Evolutionary conservation across 306 rosid genomes (phyloP).

Genomic region (Sesbania bispinosa): DNA sequence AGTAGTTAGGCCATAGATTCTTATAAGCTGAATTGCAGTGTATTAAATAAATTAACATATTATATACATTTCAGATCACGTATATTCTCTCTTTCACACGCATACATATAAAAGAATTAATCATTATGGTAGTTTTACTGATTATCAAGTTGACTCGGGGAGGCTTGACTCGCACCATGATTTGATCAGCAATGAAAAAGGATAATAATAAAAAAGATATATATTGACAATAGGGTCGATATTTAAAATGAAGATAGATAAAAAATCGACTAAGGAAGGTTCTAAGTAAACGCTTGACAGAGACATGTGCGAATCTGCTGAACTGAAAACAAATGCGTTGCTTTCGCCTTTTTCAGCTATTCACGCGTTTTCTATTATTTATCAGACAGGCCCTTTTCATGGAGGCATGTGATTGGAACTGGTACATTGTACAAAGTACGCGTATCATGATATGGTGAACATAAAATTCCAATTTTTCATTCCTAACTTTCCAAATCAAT

Average conservation of each 20-base stretch:
- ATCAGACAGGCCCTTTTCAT: background rate
- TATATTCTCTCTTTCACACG: too few species aligned
- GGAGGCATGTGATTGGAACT: conserved; percentile 16
- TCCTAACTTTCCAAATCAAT: conserved; percentile 24
- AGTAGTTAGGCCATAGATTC: too few species aligned
- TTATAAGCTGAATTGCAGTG: too few species aligned
- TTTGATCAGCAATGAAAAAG: conserved; percentile 9
- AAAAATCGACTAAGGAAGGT: conserved; percentile 28
- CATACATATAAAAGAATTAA: too few species aligned
- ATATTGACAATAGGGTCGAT: conserved; percentile 20
- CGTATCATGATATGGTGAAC: background rate
- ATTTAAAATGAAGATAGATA: background rate
- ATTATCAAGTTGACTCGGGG: conserved; percentile 11
- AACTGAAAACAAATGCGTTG: conserved; percentile 23
- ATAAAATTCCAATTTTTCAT: conserved; percentile 22
- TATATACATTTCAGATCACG: too few species aligned
- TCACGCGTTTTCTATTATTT: conserved; percentile 24
- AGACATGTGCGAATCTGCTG: background rate
- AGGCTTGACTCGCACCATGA: conserved; percentile 11
- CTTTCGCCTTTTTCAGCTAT: conserved; percentile 17
- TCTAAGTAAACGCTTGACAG: conserved; percentile 20
- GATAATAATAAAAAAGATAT: conserved; percentile 1
- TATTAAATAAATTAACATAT: too few species aligned
- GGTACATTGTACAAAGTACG: background rate
- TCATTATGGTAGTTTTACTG: too few species aligned